Percentiles rank a stretch among this genome's conserved stretches.
Evolutionary conservation across 129 eudicot species (phyloP).

Genomic region (Flaveria robusta): DNA sequence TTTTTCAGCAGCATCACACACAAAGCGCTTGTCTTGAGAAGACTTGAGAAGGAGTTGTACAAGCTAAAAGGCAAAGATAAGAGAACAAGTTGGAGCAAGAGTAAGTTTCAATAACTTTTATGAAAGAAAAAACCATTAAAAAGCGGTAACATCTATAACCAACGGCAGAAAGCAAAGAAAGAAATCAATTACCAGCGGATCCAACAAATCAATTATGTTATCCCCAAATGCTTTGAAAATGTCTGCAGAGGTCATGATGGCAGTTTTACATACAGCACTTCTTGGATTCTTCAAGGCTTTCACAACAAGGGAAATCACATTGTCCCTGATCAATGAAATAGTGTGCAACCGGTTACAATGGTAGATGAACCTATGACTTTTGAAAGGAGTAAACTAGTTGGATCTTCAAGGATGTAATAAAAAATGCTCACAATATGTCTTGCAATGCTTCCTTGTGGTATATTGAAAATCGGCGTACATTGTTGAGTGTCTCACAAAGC

Average conservation of each 20-base stretch:
- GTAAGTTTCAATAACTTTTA: slow-evolving; percentile 1
- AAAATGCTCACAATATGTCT: slow-evolving; percentile 52
- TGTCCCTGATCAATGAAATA: slow-evolving; percentile 48
- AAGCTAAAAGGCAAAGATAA: slow-evolving; percentile 49
- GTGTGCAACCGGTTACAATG: neutral
- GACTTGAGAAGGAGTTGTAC: slow-evolving; percentile 83
- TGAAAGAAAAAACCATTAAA: neutral
- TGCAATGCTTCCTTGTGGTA: slow-evolving; percentile 68
- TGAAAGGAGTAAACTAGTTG: neutral
- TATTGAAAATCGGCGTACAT: slow-evolving; percentile 64
- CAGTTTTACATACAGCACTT: slow-evolving; percentile 89
- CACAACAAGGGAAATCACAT: slow-evolving; percentile 60
- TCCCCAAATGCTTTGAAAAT: slow-evolving; percentile 74
- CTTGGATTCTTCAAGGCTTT: slow-evolving; percentile 89
- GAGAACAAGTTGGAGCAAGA: neutral
- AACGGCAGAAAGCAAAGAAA: neutral
- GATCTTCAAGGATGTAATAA: neutral
- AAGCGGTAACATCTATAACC: neutral
- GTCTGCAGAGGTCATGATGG: slow-evolving; percentile 77
- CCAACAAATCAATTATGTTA: slow-evolving; percentile 58
- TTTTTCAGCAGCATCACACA: slow-evolving; percentile 88
- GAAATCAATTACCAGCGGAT: slow-evolving; percentile 56
- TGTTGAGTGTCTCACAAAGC: slow-evolving; percentile 69
- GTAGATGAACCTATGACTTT: neutral
- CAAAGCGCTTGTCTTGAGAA: slow-evolving; percentile 91